Conservation (phyloP, 352 stramenopile species). For the Phytophthora macrochlamydospora region DNA sequence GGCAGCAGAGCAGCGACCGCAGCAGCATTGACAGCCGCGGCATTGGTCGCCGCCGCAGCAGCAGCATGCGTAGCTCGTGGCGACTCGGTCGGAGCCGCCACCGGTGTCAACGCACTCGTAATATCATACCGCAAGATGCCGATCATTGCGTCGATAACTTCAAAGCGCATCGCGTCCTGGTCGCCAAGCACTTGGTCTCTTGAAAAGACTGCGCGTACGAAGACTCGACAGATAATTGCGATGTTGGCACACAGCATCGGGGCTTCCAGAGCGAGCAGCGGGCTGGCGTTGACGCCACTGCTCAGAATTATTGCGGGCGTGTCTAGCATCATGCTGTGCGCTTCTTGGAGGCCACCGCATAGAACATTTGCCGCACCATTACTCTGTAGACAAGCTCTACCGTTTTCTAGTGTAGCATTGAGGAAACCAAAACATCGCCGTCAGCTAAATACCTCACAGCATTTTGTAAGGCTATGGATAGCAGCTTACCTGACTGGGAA, state of each 20-base stretch:
- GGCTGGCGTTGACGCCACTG: conserved; percentile 29
- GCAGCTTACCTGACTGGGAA: conserved; percentile 50
- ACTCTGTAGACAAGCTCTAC: conserved; percentile 15
- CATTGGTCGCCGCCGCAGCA: conserved; percentile 25
- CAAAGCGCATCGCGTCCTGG: conserved; percentile 15
- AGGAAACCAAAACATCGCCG: background rate
- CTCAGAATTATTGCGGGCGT: conserved; percentile 17
- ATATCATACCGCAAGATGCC: conserved; percentile 49
- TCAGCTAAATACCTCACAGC: background rate
- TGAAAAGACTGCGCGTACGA: conserved; percentile 45
- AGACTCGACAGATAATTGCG: conserved; percentile 36
- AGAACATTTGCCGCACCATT: conserved; percentile 14
- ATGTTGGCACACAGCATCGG: conserved; percentile 36
- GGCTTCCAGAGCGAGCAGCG: conserved; percentile 36
- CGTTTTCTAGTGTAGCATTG: conserved; percentile 9
- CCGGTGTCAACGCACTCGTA: conserved; percentile 16
- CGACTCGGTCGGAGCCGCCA: conserved; percentile 10
- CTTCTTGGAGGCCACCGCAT: conserved; percentile 24
- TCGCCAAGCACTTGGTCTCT: conserved; percentile 17
- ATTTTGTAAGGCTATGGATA: background rate
- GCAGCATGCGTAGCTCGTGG: conserved; percentile 15
- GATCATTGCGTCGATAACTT: conserved; percentile 44
- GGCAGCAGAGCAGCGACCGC: conserved; percentile 30
- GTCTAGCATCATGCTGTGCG: conserved; percentile 22
- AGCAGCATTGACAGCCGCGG: conserved; percentile 27